Evolutionary conservation across 352 stramenopile genomes (phyloP).

Genomic region (Nothophytophthora sp.): DNA sequence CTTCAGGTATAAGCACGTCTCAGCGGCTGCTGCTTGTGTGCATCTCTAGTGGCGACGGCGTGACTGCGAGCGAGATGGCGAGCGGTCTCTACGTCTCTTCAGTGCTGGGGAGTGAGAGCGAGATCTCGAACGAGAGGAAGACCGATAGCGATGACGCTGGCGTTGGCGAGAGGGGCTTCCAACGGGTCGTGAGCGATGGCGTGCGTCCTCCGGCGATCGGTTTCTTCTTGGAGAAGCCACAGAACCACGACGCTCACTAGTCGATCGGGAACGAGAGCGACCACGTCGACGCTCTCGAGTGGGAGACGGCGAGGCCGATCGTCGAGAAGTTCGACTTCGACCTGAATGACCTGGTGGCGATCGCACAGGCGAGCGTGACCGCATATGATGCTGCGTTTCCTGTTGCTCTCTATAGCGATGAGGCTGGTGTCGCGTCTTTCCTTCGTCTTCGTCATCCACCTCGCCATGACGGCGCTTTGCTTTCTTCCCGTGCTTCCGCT

Average conservation of each 20-base stretch:
- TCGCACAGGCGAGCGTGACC: constrained; percentile 9
- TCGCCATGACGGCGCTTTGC: constrained; percentile 10
- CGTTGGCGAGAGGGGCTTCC: constrained; percentile 1
- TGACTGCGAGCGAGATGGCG: constrained; percentile 20
- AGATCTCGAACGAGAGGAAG: constrained; percentile 12
- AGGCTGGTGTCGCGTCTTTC: constrained; percentile 3
- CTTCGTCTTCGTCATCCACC: constrained; percentile 8
- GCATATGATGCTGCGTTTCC: not conserved
- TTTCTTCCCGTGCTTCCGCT: constrained; percentile 41
- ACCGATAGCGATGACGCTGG: constrained; percentile 16
- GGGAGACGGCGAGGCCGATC: constrained; percentile 11
- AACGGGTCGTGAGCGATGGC: constrained; percentile 12
- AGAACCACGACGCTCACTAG: constrained; percentile 11
- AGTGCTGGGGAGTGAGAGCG: constrained; percentile 2
- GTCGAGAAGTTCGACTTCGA: constrained; percentile 1
- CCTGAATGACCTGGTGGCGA: constrained; percentile 11
- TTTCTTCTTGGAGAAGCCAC: constrained; percentile 5
- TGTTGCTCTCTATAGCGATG: constrained; percentile 10
- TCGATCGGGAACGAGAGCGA: constrained; percentile 24
- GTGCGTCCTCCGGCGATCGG: not conserved
- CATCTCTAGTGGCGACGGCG: constrained; percentile 15
- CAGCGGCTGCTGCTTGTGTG: not conserved
- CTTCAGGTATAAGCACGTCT: no score
- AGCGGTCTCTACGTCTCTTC: constrained; percentile 14
- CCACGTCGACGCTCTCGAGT: constrained; percentile 6